Conservation (phyloP, 192 early-diverging fungal genomes). For the Mortierella alpina region DNA sequence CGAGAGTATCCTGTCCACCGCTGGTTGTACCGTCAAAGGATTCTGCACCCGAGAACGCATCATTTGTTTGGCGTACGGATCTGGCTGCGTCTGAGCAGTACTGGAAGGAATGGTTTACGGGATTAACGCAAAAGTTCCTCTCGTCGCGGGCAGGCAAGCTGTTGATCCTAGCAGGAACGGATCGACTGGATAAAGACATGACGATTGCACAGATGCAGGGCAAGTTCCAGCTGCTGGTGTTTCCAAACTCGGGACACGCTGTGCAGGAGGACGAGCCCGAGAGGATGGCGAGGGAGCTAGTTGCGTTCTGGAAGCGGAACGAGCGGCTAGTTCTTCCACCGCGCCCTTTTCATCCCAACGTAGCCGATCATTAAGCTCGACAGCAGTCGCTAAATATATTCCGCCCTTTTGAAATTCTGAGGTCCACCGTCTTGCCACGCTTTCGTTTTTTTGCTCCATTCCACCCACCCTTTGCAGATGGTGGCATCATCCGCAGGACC, state of each 20-base stretch:
- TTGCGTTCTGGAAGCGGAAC: slow-evolving; percentile 78
- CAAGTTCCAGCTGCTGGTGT: slow-evolving; percentile 79
- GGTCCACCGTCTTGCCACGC: no score
- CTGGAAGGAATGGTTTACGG: slow-evolving; percentile 78
- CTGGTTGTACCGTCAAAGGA: slow-evolving; percentile 53
- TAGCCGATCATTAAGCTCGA: no score
- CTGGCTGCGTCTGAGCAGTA: slow-evolving; percentile 70
- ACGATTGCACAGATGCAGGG: slow-evolving; percentile 88
- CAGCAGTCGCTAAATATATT: neutral
- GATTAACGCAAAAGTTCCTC: slow-evolving; percentile 78
- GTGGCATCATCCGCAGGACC: slow-evolving; percentile 23
- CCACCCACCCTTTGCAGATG: slow-evolving; percentile 10
- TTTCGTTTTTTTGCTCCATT: neutral
- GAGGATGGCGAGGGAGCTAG: slow-evolving; percentile 63
- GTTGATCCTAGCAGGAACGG: slow-evolving; percentile 77
- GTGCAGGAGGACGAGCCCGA: slow-evolving; percentile 79
- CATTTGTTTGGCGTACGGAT: slow-evolving; percentile 70
- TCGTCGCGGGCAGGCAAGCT: slow-evolving; percentile 68
- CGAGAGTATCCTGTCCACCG: slow-evolving; percentile 79
- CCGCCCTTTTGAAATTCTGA: no score
- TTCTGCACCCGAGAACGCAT: slow-evolving; percentile 18
- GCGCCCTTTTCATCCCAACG: neutral
- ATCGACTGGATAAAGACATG: slow-evolving; percentile 80
- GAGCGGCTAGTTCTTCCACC: slow-evolving; percentile 65
- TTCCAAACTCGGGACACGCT: slow-evolving; percentile 77